These are phyloP conservation scores for Eimeria tenella DNA, from an alignment of 169 alveolate species.

Conservation along the genomic window DNA sequence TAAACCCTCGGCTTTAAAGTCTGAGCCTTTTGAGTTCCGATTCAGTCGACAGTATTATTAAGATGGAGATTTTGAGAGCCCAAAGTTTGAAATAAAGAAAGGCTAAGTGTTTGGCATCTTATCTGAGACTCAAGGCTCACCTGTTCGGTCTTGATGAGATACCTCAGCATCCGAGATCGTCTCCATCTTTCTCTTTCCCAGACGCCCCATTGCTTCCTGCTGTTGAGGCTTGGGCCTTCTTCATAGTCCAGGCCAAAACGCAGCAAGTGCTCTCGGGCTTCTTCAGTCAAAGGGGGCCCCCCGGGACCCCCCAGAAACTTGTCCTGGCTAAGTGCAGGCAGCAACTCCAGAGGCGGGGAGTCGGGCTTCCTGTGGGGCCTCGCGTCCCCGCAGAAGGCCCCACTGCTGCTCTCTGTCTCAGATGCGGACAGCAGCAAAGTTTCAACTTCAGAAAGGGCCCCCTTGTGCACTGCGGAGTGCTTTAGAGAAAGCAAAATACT, in stretches of 20 bases:
- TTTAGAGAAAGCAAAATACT: neutral
- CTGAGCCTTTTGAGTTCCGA: neutral
- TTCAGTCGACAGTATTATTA: neutral
- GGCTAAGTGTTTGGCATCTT: no score
- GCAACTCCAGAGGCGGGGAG: neutral
- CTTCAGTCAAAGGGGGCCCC: conserved; percentile 18
- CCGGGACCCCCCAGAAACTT: conserved; percentile 57
- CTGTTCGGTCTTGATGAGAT: conserved; percentile 53
- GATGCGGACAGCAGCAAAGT: neutral
- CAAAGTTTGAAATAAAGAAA: no score
- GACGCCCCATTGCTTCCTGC: conserved; percentile 39
- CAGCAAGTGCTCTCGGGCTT: neutral
- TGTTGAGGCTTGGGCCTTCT: neutral
- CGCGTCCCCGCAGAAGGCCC: no score
- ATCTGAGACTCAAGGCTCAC: neutral
- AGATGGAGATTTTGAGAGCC: no score
- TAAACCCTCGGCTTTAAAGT: neutral
- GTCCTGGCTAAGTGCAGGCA: conserved; percentile 36
- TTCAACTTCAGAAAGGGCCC: neutral
- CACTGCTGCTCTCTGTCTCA: neutral
- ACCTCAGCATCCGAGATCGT: conserved; percentile 2
- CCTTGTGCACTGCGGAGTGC: neutral
- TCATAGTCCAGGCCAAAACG: conserved; percentile 32
- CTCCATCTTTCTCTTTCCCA: conserved; percentile 38
- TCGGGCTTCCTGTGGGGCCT: no score